Conservation (phyloP, 768 basidiomycete genomes). For the Leccinum boreale region DNA sequence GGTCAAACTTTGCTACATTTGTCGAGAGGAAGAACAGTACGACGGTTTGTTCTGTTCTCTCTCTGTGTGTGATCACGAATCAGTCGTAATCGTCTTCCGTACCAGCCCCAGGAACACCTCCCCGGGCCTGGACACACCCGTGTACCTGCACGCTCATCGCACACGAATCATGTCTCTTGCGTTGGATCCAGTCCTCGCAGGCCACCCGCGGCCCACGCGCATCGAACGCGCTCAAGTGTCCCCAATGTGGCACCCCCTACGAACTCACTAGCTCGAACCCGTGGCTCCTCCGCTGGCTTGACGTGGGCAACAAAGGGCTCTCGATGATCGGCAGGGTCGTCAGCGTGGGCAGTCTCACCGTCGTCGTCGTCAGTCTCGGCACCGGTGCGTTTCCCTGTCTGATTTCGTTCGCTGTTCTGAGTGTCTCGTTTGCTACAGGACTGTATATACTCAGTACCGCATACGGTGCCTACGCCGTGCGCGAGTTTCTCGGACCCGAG, state of each 20-base stretch:
- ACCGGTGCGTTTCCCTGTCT: constrained; percentile 46
- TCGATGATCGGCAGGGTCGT: constrained; percentile 51
- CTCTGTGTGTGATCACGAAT: neutral
- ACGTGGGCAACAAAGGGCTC: constrained; percentile 47
- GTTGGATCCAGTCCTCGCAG: constrained; percentile 76
- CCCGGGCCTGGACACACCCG: constrained; percentile 70
- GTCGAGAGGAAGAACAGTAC: constrained; percentile 65
- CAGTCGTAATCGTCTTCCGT: neutral
- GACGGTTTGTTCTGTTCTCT: constrained; percentile 35
- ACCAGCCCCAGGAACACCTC: constrained; percentile 44
- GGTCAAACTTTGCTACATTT: constrained; percentile 81
- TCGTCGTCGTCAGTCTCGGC: constrained; percentile 52
- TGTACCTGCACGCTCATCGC: constrained; percentile 79
- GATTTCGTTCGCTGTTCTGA: neutral
- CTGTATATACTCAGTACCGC: constrained; percentile 51
- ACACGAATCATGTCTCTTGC: constrained; percentile 74
- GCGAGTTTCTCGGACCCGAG: constrained; percentile 69
- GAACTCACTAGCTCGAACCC: constrained; percentile 68
- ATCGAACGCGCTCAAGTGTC: constrained; percentile 70
- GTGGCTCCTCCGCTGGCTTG: constrained; percentile 44
- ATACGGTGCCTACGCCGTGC: constrained; percentile 72
- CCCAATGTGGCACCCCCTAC: constrained; percentile 68
- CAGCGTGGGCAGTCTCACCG: constrained; percentile 47
- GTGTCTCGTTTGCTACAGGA: constrained; percentile 27
- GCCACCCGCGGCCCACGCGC: constrained; percentile 46